Base-by-base conservation (phyloP, 2,329 filamentous ascomycete species). In the Fusarium hainanense region DNA sequence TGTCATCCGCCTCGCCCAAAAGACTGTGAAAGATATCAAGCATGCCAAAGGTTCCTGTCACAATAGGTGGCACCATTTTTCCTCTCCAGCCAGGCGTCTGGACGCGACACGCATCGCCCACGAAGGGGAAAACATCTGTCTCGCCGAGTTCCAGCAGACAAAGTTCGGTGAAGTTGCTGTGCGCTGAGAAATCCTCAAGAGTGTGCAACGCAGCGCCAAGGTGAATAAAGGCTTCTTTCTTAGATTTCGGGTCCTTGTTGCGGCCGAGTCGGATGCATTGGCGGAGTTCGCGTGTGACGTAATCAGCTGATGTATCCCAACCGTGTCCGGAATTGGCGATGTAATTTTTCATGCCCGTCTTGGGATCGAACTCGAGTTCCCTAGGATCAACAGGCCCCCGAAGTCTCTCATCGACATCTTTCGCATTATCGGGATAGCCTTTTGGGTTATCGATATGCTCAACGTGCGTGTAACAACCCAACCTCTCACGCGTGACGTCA, bases 261-360 rank as follows among this genome's bases (percentile, higher is more conserved):
- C 92, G 85, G 18, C 91, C 92, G 64, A 87, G 91, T 76, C 93
- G 89, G 58, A 94, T 91, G 75, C 89, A 88, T 54, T 90, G 86
- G 16, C 84, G 82, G 59, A 94, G 81, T 70, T 91, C 92, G 78
- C 88, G 90, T 70, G 88, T 89, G 63, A 97, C 85, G 73, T 94
- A 97, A 43, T 92, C 93, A 8, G 91, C 83, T 67, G 93, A 96
- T 6, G 94, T 98, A 3, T 93, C 92, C 91, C 93, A 97, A 28
- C 88, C 87, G 5, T 74, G 66, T 7, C 93, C 92, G 12, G 82
- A 83, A 74, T 97, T 97, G 59, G 94, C 91, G 70, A 98, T 97
- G 79, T 98, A 98, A 78, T 97, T 97, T 81, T 97, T 97, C 94
- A 98, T 97, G 30, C 93, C 93, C 1, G 92, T 93, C 10, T 86